Evolutionary conservation across 176 grass and related monocot genomes (phyloP).

Genomic region (Aegilops speltoides): DNA sequence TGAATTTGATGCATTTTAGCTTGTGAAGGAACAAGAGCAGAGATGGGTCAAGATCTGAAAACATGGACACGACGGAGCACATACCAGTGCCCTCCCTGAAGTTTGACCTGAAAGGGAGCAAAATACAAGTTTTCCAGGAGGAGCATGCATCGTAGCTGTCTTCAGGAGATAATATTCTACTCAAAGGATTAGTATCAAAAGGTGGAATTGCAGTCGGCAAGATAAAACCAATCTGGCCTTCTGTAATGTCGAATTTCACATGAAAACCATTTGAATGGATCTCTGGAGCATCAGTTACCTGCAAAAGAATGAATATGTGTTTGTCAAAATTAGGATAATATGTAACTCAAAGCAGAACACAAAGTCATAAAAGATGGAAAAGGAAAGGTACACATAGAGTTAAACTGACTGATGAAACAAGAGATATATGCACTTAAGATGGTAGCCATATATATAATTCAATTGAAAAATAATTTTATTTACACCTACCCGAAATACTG

Average conservation of each 20-base stretch:
- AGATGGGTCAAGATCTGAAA: constrained; percentile 9
- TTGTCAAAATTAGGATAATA: neutral
- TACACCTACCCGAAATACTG: constrained; percentile 65
- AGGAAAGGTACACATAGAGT: neutral
- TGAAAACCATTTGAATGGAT: constrained; percentile 21
- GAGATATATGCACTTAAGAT: neutral
- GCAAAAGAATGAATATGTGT: neutral
- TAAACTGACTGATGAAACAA: neutral
- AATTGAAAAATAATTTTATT: neutral
- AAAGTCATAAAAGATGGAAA: neutral
- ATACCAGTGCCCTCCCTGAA: neutral
- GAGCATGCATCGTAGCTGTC: neutral
- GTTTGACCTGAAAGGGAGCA: neutral
- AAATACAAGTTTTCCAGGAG: constrained; percentile 9
- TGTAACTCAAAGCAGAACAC: neutral
- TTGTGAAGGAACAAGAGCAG: constrained; percentile 11
- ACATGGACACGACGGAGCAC: constrained; percentile 7
- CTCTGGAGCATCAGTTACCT: constrained; percentile 17
- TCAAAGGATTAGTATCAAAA: neutral
- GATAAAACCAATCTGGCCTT: constrained; percentile 13
- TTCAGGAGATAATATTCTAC: neutral
- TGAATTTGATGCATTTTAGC: constrained; percentile 68
- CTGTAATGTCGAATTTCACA: constrained; percentile 13
- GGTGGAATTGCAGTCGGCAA: constrained; percentile 17
- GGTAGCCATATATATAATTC: neutral